Evolutionary conservation across 345 rosid genomes (phyloP), one percentile per base, ranked within the genome.

Genomic region (Ricinus communis): DNA sequence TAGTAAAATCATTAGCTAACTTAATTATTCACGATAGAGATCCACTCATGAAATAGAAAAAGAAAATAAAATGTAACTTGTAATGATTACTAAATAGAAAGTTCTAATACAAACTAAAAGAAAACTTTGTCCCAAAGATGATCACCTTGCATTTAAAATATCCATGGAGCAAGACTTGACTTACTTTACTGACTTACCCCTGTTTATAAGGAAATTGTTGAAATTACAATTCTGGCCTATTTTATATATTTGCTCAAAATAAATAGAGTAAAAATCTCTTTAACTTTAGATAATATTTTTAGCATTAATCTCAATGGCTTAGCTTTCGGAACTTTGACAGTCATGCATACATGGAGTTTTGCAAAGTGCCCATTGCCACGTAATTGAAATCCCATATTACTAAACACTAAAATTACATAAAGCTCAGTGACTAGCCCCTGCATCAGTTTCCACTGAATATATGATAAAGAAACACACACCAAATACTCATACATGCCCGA

Each of bases 391-490:
- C 21, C n/a, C 4, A 25, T 22, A 25, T 13, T 11, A 18, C 40
- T 41, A 27, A 16, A 40, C n/a, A n/a, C 51, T 40, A 62, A 68
- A 68, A 54, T 41, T 57, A 52, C 22, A 19, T 33, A 57, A 24
- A 41, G 50, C 22, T 19, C 38, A 21, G 21, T 10, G 22, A 24
- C 62, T 66, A 38, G 45, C 46, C 12, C 30, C 40, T 8, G 11
- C 28, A 18, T 45, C 21, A 9, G 31, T 43, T 33, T 13, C n/a
- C 51, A 6, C n/a, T 24, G 25, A 38, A 28, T 8, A 30, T 54
- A 38, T 40, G 14, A 11, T 0, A 6, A 14, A 41, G 28, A 50
- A 15, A 8, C 45, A n/a, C n/a, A 52, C 5, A 12, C 21, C 21
- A 15, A 22, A 2, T 15, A 14, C 16, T n/a, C 18, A 51, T 53